These are phyloP conservation scores for Graphilbum sp. DNA, from an alignment of 2,329 filamentous ascomycete species.

Conservation along the genomic window DNA sequence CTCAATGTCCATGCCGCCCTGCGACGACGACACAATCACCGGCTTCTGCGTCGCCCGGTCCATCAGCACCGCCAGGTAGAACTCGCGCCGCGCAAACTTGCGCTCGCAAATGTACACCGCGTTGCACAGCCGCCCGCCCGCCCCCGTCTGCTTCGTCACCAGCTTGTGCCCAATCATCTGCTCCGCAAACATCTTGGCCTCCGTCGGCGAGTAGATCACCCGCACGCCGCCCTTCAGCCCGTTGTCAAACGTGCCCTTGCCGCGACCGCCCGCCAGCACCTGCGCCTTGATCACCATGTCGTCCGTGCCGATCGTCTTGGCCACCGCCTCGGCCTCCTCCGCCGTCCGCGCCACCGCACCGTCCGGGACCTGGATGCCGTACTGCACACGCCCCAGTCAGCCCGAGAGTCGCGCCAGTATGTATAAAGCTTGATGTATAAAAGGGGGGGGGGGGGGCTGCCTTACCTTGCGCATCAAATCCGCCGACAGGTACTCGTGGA, in stretches of 20 bases:
- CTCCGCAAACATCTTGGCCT: conserved; percentile 92
- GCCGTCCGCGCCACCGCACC: conserved; percentile 71
- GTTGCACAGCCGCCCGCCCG: conserved; percentile 84
- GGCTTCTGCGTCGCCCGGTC: conserved; percentile 81
- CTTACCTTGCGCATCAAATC: conserved; percentile 65
- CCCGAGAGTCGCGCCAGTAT: neutral
- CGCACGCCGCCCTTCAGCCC: conserved; percentile 97
- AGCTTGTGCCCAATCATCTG: conserved; percentile 99
- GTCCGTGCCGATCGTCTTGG: conserved; percentile 78
- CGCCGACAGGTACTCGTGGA: conserved; percentile 96
- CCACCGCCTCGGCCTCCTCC: conserved; percentile 80
- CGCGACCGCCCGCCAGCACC: conserved; percentile 91
- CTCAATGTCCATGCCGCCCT: conserved; percentile 99
- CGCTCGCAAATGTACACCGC: conserved; percentile 98
- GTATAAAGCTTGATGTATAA: neutral
- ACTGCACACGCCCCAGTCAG: conserved; percentile 33
- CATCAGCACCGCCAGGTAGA: conserved; percentile 98
- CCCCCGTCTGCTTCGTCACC: conserved; percentile 98
- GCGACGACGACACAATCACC: conserved; percentile 93
- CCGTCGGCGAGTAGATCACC: conserved; percentile 94
- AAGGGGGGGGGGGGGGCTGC: neutral
- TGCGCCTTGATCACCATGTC: conserved; percentile 99
- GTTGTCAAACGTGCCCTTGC: conserved; percentile 96
- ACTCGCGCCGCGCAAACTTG: conserved; percentile 97
- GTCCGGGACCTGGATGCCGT: conserved; percentile 85